phyloP scores from a whole-genome alignment of 805 yeast species.

The Starmerella bacillaris region DNA sequence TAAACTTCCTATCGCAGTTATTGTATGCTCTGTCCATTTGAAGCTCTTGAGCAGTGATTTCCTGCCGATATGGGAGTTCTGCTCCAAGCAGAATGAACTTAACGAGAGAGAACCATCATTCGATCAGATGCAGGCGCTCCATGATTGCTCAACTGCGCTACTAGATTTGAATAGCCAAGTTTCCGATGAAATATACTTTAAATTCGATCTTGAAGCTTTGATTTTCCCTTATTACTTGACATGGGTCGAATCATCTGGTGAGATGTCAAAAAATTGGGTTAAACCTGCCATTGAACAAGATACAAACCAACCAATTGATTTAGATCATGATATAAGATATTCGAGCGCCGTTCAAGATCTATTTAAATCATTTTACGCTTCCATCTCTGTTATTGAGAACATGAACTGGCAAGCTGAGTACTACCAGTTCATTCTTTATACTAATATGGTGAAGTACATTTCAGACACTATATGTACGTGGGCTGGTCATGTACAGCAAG shows the following conservation, averaged over 20 bases:
- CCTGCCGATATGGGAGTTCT: conserved; percentile 20
- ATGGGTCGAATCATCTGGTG: conserved; percentile 30
- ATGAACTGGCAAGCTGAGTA: conserved; percentile 49
- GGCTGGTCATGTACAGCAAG: conserved; percentile 21
- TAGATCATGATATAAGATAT: conserved; percentile 21
- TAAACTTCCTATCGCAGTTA: conserved; percentile 31
- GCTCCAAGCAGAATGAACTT: conserved; percentile 16
- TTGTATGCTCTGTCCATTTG: conserved; percentile 21
- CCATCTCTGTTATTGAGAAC: conserved; percentile 36
- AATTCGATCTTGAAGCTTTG: conserved; percentile 38
- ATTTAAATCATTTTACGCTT: conserved; percentile 42
- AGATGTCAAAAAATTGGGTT: conserved; percentile 32
- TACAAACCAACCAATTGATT: conserved; percentile 34
- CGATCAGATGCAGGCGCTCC: conserved; percentile 41
- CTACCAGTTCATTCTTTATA: conserved; percentile 45
- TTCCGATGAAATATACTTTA: conserved; percentile 25
- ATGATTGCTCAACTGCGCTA: conserved; percentile 35
- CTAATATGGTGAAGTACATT: conserved; percentile 42
- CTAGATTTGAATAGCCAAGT: conserved; percentile 36
- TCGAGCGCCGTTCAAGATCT: conserved; percentile 53
- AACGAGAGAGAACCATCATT: conserved; percentile 23
- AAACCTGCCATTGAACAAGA: conserved; percentile 42
- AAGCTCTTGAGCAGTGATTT: conserved; percentile 22
- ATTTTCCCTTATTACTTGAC: conserved; percentile 32
- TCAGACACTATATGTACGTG: conserved; percentile 43